Percentiles rank a stretch among this genome's conserved stretches.
Evolutionary conservation across 2,329 filamentous ascomycete species (phyloP).

Genomic region (Colletotrichum godetiae): DNA sequence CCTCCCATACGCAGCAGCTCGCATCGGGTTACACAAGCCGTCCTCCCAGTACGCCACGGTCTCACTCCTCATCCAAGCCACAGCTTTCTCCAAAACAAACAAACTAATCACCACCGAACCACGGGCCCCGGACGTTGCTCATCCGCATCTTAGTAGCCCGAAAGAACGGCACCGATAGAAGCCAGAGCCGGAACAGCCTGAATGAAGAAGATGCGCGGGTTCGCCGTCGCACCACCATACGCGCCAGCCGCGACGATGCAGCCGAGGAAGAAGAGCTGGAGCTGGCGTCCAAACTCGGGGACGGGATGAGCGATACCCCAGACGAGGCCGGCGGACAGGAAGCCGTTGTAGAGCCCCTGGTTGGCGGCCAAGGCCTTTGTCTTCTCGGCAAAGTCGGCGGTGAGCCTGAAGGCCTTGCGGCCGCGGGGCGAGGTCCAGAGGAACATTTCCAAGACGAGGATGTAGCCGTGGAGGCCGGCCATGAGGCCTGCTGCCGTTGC

Average conservation of each 20-base stretch:
- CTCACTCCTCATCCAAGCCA: not conserved
- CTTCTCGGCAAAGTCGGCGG: constrained; percentile 56
- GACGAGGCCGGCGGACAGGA: constrained; percentile 59
- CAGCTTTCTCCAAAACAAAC: not conserved
- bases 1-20: not conserved
- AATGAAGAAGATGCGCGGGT: constrained; percentile 54
- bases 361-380: constrained; percentile 59
- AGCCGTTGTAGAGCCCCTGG: constrained; percentile 65
- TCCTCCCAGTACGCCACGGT: not conserved
- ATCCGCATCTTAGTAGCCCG: constrained; percentile 36
- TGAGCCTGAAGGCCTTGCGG: constrained; percentile 56
- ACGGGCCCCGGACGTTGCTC: too few species aligned
- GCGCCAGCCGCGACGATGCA: constrained; percentile 57
- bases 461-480: constrained; percentile 58
- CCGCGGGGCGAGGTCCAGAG: constrained; percentile 60
- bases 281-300: constrained; percentile 52
- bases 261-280: constrained; percentile 60
- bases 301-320: constrained; percentile 61
- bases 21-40: not conserved
- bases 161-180: constrained; percentile 43
- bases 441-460: constrained; percentile 61
- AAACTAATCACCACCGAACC: too few species aligned
- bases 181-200: constrained; percentile 52
- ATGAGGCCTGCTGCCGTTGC: constrained; percentile 50
- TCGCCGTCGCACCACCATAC: constrained; percentile 56